These are phyloP conservation scores for Pulicaria dysenterica DNA, from an alignment of 129 eudicot species.

Conservation along the genomic window DNA sequence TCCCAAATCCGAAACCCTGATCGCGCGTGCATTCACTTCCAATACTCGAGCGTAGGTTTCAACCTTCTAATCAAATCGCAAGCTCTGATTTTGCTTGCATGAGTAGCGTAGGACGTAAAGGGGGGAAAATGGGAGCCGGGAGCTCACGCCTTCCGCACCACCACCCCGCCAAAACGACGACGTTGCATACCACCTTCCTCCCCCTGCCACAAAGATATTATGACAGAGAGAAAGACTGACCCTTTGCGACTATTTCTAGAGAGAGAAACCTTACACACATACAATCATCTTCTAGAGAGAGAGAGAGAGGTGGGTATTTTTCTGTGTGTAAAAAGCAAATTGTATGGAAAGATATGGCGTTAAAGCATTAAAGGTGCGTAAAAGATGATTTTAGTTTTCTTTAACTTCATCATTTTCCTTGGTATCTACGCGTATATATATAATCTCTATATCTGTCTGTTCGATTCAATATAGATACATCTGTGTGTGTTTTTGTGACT, in stretches of 20 bases:
- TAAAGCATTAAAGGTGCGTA: constrained; percentile 17
- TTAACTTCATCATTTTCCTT: constrained; percentile 11
- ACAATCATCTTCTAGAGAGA: constrained; percentile 20
- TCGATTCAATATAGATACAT: neutral
- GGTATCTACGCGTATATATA: neutral
- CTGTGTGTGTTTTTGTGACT: neutral
- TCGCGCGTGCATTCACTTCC: neutral
- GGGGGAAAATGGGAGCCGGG: neutral
- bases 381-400: constrained; percentile 9
- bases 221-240: constrained; percentile 29
- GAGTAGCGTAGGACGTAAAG: constrained; percentile 25
- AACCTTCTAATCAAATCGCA: constrained; percentile 17
- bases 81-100: constrained; percentile 34
- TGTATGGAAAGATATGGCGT: constrained; percentile 30
- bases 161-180: constrained; percentile 39
- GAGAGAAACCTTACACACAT: constrained; percentile 27
- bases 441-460: neutral
- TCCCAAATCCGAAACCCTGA: neutral
- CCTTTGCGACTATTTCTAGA: constrained; percentile 19
- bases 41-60: neutral
- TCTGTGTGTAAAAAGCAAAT: constrained; percentile 25
- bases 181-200: constrained; percentile 25
- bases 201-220: constrained; percentile 36
- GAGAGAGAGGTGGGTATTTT: constrained; percentile 13
- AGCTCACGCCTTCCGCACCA: constrained; percentile 33